A percentile compares a stretch with the other conserved stretches of the same genome.
Evolutionary conservation across 139 green algal genomes (phyloP).

Genomic region (Chlorella sp.): DNA sequence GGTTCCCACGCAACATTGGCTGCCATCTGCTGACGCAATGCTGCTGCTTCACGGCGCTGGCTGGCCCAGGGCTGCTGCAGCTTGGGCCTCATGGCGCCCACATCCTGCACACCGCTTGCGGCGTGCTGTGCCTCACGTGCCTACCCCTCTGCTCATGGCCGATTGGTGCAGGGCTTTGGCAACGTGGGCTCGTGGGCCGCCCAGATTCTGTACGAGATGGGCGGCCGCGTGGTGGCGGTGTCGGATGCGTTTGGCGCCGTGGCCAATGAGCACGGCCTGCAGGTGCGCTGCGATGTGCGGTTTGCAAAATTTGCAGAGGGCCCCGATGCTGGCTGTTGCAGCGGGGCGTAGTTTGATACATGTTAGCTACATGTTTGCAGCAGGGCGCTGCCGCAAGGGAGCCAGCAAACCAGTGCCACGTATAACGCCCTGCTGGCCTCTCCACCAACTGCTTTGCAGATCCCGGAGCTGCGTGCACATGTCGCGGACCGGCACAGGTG

Average conservation of each 20-base stretch:
- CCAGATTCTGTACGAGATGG: constrained; percentile 76
- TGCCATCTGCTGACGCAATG: not conserved
- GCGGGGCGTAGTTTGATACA: too few relatives aligned
- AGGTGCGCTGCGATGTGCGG: too few relatives aligned
- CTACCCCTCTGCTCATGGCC: not conserved
- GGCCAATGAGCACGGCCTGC: constrained; percentile 73
- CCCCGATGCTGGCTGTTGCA: too few relatives aligned
- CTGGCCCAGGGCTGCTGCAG: not conserved
- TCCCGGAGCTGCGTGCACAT: constrained; percentile 69
- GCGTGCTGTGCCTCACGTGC: too few relatives aligned
- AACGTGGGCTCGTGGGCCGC: constrained; percentile 80
- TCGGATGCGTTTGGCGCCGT: constrained; percentile 77
- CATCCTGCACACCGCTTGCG: too few relatives aligned
- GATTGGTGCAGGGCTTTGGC: constrained; percentile 82
- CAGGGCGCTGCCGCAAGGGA: too few relatives aligned
- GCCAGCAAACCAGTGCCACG: too few relatives aligned
- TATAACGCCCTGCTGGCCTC: too few relatives aligned
- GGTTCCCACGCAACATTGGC: not conserved
- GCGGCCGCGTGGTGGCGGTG: constrained; percentile 82
- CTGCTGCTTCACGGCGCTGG: not conserved
- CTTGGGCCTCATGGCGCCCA: too few relatives aligned
- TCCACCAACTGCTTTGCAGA: not conserved
- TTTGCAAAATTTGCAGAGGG: too few relatives aligned
- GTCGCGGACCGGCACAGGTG: constrained; percentile 41
- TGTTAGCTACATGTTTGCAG: too few relatives aligned